These are phyloP conservation scores for Beta lomatogona DNA, from an alignment of 179 eudicot genomes.

Conservation along the genomic window DNA sequence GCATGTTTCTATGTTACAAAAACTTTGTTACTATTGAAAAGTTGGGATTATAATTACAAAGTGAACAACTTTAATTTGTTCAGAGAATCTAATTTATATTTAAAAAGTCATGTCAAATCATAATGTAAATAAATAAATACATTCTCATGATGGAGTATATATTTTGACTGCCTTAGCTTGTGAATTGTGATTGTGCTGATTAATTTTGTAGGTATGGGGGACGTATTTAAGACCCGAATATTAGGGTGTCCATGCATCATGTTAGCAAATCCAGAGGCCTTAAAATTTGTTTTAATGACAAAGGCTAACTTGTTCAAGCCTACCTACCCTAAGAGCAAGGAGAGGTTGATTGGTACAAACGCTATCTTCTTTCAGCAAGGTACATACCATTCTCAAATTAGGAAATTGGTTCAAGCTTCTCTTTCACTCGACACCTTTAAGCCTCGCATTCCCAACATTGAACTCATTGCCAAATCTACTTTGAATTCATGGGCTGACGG, in stretches of 20 bases:
- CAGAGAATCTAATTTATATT: background rate
- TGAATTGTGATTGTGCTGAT: too few species aligned
- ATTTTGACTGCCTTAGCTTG: too few species aligned
- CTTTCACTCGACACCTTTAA: slow-evolving; percentile 42
- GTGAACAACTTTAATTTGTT: background rate
- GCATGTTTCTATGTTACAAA: too few species aligned
- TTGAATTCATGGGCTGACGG: slow-evolving; percentile 48
- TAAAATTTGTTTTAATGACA: slow-evolving; percentile 46
- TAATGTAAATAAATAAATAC: background rate
- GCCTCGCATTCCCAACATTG: slow-evolving; percentile 42
- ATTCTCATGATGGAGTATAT: background rate
- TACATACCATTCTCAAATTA: slow-evolving; percentile 40
- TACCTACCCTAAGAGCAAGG: slow-evolving; percentile 59
- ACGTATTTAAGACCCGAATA: slow-evolving; percentile 60
- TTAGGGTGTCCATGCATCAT: slow-evolving; percentile 61
- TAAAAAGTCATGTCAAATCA: background rate
- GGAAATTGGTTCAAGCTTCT: slow-evolving; percentile 54
- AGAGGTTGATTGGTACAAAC: slow-evolving; percentile 47
- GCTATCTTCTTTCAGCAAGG: slow-evolving; percentile 65
- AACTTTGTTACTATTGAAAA: too few species aligned
- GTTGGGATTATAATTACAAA: too few species aligned
- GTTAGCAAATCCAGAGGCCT: slow-evolving; percentile 55
- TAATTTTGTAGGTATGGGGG: slow-evolving; percentile 47
- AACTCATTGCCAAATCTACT: slow-evolving; percentile 44
- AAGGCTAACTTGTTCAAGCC: slow-evolving; percentile 56